Conservation (phyloP, 345 rosid species). For the Citrus maxima region DNA sequence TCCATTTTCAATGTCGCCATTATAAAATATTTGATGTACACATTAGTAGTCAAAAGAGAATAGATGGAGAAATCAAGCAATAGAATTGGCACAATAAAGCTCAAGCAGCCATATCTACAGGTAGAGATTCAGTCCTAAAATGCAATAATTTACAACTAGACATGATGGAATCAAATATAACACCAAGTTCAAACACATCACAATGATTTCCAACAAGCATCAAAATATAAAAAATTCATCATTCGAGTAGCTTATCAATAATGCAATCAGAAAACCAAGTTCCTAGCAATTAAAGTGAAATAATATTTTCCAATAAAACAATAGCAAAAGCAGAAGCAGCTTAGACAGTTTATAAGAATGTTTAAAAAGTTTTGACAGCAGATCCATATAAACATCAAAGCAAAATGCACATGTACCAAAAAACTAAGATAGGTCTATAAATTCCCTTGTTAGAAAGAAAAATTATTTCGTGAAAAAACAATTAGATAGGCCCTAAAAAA, state of each 20-base stretch:
- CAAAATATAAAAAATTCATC: not conserved
- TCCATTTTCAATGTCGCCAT: not conserved
- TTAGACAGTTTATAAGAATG: too few relatives aligned
- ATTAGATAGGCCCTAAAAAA: not conserved
- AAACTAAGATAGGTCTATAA: not conserved
- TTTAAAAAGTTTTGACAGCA: not conserved
- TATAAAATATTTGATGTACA: not conserved
- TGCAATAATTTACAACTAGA: not conserved
- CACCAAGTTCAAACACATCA: not conserved
- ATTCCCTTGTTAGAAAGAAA: not conserved
- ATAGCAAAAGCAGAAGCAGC: not conserved
- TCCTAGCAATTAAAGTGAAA: not conserved
- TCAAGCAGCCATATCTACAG: not conserved
- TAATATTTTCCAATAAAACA: not conserved
- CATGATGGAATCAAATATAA: not conserved
- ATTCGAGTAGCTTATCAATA: not conserved
- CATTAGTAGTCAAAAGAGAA: not conserved
- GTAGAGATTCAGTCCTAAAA: not conserved
- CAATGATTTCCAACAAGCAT: not conserved
- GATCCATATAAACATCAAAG: not conserved
- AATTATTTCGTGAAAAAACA: not conserved
- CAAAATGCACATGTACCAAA: not conserved
- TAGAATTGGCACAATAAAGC: not conserved
- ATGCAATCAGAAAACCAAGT: not conserved
- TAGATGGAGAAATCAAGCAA: not conserved